Base-by-base conservation (phyloP, 176 grass and related monocot species). In the Carex myosuroides region DNA sequence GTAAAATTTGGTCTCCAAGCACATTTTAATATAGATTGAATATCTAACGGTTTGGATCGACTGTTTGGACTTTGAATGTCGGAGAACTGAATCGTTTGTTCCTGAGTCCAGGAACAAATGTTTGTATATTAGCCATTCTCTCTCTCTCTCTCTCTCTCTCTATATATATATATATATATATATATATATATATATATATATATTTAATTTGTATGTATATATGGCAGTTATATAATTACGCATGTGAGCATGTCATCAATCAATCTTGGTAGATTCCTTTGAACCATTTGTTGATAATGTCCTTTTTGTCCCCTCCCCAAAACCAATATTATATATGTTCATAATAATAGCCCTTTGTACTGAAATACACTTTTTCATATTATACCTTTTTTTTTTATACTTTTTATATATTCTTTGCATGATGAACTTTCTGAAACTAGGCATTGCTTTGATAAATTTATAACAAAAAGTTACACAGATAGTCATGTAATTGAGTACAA, bases 261-360 rank as follows among this genome's bases (percentile, higher is more conserved):
- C 70, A 74, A 24, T 54, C 21, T 53, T 54, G 22, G 48, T 76
- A 76, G 72, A 76, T 76, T 54, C 3, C 72, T 76, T 75, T 76
- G 48, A 2, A 53, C 44, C 13, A 54, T 76, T 29, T 76, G 46
- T 26, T 54, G 46, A 54, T 53, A 50, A 50, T 50, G 46, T 2
- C 46, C 46, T 68, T 21, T 61, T 9, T 61, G n/a, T 20, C 59
- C 20, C 59, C 6, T 61, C 59, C 59, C n/a, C 59, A 50, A 50
- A 50, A 50, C 9, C 46, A 50, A 12, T 50, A 50, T 50, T 61
- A 61, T 61, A 69, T 5, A 33, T 33, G 29, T 66, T 32, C 13
- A 17, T 1, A 41, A 69, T 18, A 39, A 69, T 7, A n/a, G 0
- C 13, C 33, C 0, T 6, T 69, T 69, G 5, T 39, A 37, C 5